A percentile compares a stretch with the other conserved stretches of the same genome.
Conservation (phyloP, 805 yeast species). For the Clavispora carvajalis region DNA sequence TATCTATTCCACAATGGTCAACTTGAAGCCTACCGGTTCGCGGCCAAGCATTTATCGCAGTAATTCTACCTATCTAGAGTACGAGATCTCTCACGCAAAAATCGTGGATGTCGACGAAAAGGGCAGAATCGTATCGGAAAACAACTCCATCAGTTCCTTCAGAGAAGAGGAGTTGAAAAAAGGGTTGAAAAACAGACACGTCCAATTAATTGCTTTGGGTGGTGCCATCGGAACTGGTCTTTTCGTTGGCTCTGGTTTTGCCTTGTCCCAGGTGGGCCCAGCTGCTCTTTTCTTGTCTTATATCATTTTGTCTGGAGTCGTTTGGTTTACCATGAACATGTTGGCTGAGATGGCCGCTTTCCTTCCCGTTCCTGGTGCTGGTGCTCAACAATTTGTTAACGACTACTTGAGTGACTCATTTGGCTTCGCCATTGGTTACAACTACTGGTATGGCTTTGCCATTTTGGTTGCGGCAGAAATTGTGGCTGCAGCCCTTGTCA, state of each 20-base stretch:
- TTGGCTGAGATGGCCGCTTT: conserved; percentile 18
- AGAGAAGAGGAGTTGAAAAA: conserved; percentile 11
- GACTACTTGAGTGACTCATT: conserved; percentile 15
- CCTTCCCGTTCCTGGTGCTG: conserved; percentile 19
- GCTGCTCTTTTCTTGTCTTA: conserved; percentile 16
- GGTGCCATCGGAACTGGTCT: conserved; percentile 21
- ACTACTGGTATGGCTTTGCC: conserved; percentile 17
- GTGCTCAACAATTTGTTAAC: conserved; percentile 16
- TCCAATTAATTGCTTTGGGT: conserved; percentile 19
- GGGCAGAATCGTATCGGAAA: conserved; percentile 11
- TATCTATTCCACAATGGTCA: conserved; percentile 7
- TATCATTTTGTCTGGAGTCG: conserved; percentile 13
- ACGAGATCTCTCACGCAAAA: conserved; percentile 13
- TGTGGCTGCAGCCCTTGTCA: conserved; percentile 15
- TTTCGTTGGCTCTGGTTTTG: conserved; percentile 16
- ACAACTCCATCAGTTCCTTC: conserved; percentile 12
- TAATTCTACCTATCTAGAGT: conserved; percentile 12
- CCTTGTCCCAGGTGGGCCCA: conserved; percentile 13
- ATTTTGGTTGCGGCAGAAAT: conserved; percentile 16
- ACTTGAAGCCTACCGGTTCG: conserved; percentile 9
- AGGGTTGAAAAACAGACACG: conserved; percentile 18
- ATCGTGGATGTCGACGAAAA: conserved; percentile 16
- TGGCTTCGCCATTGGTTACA: conserved; percentile 18
- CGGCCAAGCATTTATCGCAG: conserved; percentile 14
- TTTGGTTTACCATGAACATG: conserved; percentile 19